Evolutionary conservation across 192 early-diverging fungal species (phyloP), one percentile per base, ranked within the genome.

Genomic region (Geranomyces variabilis): DNA sequence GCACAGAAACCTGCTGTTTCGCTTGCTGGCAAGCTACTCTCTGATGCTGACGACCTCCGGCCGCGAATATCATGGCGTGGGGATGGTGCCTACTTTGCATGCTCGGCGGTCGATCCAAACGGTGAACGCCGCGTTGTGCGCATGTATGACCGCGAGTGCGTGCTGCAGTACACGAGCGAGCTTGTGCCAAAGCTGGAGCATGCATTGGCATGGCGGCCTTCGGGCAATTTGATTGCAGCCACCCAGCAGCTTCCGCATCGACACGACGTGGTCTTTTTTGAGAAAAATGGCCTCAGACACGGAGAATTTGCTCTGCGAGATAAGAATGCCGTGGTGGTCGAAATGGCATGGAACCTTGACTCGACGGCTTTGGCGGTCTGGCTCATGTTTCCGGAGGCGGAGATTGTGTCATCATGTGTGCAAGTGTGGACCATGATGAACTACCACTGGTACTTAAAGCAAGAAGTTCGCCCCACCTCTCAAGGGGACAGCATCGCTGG

Each of bases 381-480:
- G 81, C 73, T 91, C 29, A 66, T 84, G 49, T 56, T 78, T 58
- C 15, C 43, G 59, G 56, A 76, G 45, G 49, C 43, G 10, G 5
- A 67, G 68, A 44, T 17, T 15, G 28, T 55, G 4, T 67, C 66
- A 3, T 66, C 72, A 14, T 8, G 75, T 69, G 86, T 99, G 56
- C 93, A 99, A 75, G 81, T 99, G 57, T 99, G 94, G 94, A 81
- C 91, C 0, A 91, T 90, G 76, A 88, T 86, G 62, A 99, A 99
- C 86, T 99, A 99, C 80, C 87, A 96, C 76, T 99, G 93, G 91
- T 97, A 97, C 71, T 65, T 97, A 61, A 95, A 95, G 78, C 94
- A 96, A 79, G 90, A 96, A 62, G 81, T 96, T 19, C 73, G 81
- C 0, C 66, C 84, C 5, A 66, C 75, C 1, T 66, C 36, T 0